These are phyloP conservation scores for slime mould (Dictyostelium discoideum) DNA, from an alignment of 78 protist species.

Conservation along the genomic window dicty_2.7 NC_007089.4:171501-172000, in stretches of 20 bases:
- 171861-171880: not conserved
- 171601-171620: not conserved
- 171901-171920: not conserved
- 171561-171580: not conserved
- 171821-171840: not conserved
- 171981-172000: slow-evolving; percentile 47
- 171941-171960: slow-evolving; percentile 11
- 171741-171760: not conserved
- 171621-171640: not conserved
- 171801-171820: not conserved
- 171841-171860: not conserved
- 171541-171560: not conserved
- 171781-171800: not conserved
- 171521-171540: not conserved
- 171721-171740: not conserved
- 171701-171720: not conserved
- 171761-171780: too few species aligned
- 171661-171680: not conserved
- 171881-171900: not conserved
- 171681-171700: not conserved
- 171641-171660: not conserved
- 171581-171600: not conserved
- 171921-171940: slow-evolving; percentile 1
- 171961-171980: slow-evolving; percentile 24
- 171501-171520: not conserved